These are phyloP conservation scores for Cucurbita argyrosperma DNA, from an alignment of 306 rosid species.

Conservation along the genomic window DNA sequence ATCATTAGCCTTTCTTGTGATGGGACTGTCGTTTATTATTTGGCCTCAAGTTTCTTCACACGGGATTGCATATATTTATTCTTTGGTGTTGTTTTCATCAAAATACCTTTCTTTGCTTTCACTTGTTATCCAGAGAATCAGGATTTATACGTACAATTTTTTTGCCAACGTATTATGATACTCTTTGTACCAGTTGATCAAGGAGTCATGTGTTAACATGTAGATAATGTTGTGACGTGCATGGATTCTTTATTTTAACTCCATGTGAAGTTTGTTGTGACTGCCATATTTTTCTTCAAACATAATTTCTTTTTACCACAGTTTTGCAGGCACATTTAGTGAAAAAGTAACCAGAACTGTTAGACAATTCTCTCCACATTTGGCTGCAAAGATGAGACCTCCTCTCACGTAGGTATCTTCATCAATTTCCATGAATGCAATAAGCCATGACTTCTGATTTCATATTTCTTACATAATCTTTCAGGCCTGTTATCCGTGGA, in stretches of 20 bases:
- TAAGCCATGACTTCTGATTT: constrained; percentile 1
- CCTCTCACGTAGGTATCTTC: constrained; percentile 71
- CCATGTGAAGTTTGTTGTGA: not conserved
- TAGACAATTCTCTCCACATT: constrained; percentile 83
- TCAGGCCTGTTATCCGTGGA: constrained; percentile 98
- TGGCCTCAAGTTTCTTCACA: not conserved
- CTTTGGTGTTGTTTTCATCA: not conserved
- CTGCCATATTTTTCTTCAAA: not conserved
- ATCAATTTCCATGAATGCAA: constrained; percentile 3
- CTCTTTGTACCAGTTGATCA: not conserved
- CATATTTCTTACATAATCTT: constrained; percentile 13
- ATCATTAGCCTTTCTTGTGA: not conserved
- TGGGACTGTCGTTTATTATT: not conserved
- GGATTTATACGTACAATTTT: not conserved
- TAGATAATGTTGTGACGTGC: not conserved
- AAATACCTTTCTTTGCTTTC: not conserved
- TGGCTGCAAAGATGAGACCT: constrained; percentile 98
- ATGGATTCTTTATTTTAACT: not conserved
- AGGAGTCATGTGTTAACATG: not conserved
- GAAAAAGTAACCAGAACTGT: constrained; percentile 84
- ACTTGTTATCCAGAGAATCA: not conserved
- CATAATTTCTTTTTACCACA: constrained; percentile 19
- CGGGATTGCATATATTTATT: no score
- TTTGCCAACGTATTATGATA: not conserved
- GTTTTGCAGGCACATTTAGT: constrained; percentile 95